Conservation (phyloP, 2,329 filamentous ascomycete genomes). For the Colletotrichum plurivorum region DNA sequence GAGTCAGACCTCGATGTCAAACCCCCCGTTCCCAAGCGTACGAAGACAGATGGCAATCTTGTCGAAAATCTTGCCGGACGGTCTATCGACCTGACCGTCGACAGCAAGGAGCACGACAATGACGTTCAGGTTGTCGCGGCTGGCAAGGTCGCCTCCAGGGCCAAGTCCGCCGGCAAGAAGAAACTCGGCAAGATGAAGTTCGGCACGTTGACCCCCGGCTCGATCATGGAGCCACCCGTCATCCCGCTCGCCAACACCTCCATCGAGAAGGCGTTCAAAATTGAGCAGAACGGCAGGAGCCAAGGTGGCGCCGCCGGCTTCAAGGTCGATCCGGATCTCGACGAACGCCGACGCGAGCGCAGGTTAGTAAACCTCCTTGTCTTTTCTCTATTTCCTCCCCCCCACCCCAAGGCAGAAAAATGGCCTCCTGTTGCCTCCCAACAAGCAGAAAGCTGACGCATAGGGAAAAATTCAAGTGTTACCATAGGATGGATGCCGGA, state of each 20-base stretch:
- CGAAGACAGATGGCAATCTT: not conserved
- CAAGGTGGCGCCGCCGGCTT: too few species aligned
- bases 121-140: constrained; percentile 14
- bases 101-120: constrained; percentile 11
- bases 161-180: constrained; percentile 38
- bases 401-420: too few species aligned
- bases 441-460: not conserved
- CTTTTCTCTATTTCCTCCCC: not conserved
- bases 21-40: constrained; percentile 26
- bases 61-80: constrained; percentile 12
- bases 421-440: not conserved
- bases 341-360: not conserved
- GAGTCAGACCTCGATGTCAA: constrained; percentile 19
- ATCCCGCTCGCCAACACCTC: too few species aligned
- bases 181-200: too few species aligned
- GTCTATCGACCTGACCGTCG: constrained; percentile 30
- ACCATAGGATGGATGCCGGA: not conserved
- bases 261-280: too few species aligned
- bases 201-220: too few species aligned
- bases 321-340: not conserved
- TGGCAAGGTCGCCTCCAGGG: constrained; percentile 28
- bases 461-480: not conserved
- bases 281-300: too few species aligned
- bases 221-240: too few species aligned
- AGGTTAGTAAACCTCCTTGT: not conserved